Evolutionary conservation across 2,329 filamentous ascomycete species (phyloP).

Genomic region (Monosporascus sp.): DNA sequence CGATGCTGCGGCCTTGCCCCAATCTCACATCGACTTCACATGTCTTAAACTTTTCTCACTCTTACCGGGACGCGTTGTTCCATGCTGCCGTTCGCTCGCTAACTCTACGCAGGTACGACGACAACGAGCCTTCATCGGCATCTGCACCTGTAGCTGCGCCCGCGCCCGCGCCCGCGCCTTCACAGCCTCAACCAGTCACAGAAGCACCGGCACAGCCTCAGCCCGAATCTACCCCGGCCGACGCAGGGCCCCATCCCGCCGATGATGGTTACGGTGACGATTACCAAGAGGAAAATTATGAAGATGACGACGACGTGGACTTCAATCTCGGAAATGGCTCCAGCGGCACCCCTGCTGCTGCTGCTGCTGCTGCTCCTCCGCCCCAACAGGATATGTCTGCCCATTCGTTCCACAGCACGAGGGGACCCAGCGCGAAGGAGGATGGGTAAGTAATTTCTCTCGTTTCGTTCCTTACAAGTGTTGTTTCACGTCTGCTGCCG

Average conservation of each 20-base stretch:
- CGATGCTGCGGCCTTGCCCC: neutral
- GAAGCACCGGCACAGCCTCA: slow-evolving; percentile 28
- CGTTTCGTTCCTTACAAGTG: slow-evolving; percentile 11
- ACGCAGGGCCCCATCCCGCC: slow-evolving; percentile 21
- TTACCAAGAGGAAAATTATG: slow-evolving; percentile 39
- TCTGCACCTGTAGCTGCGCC: slow-evolving; percentile 25
- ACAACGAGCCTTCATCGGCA: slow-evolving; percentile 49
- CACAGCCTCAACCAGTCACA: slow-evolving; percentile 18
- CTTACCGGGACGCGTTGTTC: neutral
- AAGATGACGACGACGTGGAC: slow-evolving; percentile 54
- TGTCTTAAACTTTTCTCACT: too few species aligned
- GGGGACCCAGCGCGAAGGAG: slow-evolving; percentile 74
- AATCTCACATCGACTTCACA: too few species aligned
- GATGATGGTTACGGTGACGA: slow-evolving; percentile 33
- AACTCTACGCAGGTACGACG: slow-evolving; percentile 52
- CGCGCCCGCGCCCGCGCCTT: slow-evolving; percentile 15
- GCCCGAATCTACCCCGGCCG: slow-evolving; percentile 22
- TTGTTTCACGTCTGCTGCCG: slow-evolving; percentile 5
- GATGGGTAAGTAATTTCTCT: slow-evolving; percentile 69
- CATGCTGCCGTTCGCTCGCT: slow-evolving; percentile 4
- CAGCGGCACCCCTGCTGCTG: slow-evolving; percentile 18
- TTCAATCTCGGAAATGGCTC: slow-evolving; percentile 49
- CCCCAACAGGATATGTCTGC: slow-evolving; percentile 30
- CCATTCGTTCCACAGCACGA: slow-evolving; percentile 25
- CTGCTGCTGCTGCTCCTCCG: slow-evolving; percentile 17